Percentiles rank a stretch among this genome's conserved stretches.
Evolutionary conservation across 169 alveolate species (phyloP).

Genomic region (Plasmodium vinckei): DNA sequence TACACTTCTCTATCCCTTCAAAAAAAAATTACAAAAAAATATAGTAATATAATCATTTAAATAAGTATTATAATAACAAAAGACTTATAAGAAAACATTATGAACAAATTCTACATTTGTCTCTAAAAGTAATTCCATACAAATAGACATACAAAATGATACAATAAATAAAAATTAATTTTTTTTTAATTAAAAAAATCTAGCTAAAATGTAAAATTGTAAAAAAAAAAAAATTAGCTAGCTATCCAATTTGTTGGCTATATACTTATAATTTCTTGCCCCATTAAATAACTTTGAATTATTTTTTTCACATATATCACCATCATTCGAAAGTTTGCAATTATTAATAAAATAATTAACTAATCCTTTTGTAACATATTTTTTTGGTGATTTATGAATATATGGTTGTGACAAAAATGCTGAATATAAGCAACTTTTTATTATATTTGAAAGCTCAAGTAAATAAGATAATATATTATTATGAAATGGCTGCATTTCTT

Average conservation of each 20-base stretch:
- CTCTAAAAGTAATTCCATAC: no score
- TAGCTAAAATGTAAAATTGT: no score
- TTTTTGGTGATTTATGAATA: slow-evolving; percentile 53
- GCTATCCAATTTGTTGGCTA: slow-evolving; percentile 8
- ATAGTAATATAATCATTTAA: no score
- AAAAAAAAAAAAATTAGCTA: neutral
- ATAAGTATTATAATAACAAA: no score
- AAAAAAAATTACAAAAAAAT: no score
- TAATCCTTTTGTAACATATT: slow-evolving; percentile 39
- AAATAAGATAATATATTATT: slow-evolving; percentile 36
- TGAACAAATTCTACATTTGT: no score
- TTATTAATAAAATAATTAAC: slow-evolving; percentile 56
- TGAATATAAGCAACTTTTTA: slow-evolving; percentile 38
- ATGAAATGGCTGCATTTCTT: slow-evolving; percentile 45
- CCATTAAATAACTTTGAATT: slow-evolving; percentile 23
- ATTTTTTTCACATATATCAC: slow-evolving; percentile 33
- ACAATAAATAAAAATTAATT: no score
- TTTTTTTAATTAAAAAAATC: no score
- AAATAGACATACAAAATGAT: no score
- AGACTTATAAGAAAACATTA: no score
- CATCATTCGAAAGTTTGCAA: slow-evolving; percentile 44
- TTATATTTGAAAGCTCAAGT: slow-evolving; percentile 30
- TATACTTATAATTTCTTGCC: slow-evolving; percentile 21
- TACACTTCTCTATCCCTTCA: no score
- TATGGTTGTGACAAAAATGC: slow-evolving; percentile 61